Evolutionary conservation across 768 basidiomycete genomes (phyloP), one percentile per base, ranked within the genome.

Genomic region (Tephrocybe sp.): DNA sequence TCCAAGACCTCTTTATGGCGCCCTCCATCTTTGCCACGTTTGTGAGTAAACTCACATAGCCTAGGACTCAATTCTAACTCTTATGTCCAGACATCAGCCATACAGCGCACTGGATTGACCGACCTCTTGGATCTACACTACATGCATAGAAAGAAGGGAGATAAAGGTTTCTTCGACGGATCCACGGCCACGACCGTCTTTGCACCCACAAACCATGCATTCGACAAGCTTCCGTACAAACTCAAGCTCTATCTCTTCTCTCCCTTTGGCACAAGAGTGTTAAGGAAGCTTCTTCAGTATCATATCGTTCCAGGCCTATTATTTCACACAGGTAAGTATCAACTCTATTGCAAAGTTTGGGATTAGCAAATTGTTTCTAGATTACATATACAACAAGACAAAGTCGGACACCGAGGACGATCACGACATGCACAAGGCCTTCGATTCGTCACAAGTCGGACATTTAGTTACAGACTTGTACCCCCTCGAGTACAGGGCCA

Each of bases 231-330:
- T 13, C 84, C 84, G 0, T 58, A 49, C n/a, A 75, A 72, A 43
- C 72, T 85, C 19, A 69, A 68, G 50, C 55, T 73, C 22, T 85
- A 74, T 72, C 67, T 85, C 43, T 84, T 85, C 64, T 84, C 83
- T 4, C 79, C 82, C 1, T 78, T 80, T 47, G 84, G 84, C 6
- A 66, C 70, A 26, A 62, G 56, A 16, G 76, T 65, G 9, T 53
- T 86, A 44, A 74, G 68, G 53, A 84, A 83, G 63, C 49, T 86
- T 16, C 57, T 87, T 12, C 67, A 79, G 37, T 86, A 76, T 64
- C 84, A 87, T 63, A 70, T 80, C 49, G 72, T 80, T 5, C 80
- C 80, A 0, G 64, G 72, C 9, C 51, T 68, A 13, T 65, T 80
- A 19, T 64, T 83, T n/a, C 70, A 80, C 56, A 76, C 77, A 4